Base-by-base conservation (phyloP, 352 stramenopile species). In the Vaucheria bursata region DNA sequence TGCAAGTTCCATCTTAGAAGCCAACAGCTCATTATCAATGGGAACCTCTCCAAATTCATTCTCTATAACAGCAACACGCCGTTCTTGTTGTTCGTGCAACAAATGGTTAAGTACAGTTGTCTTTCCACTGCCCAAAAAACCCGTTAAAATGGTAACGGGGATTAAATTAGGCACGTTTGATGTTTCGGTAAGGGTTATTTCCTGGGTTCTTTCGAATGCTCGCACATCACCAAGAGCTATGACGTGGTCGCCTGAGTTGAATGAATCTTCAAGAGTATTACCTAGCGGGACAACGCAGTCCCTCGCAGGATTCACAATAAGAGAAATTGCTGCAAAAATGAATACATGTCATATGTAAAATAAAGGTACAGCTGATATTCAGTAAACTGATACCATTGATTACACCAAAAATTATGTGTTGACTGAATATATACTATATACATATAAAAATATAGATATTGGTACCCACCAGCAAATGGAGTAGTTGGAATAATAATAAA, bases 51-150 rank as follows among this genome's bases (percentile, higher is more conserved):
- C 91, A 73, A 96, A 94, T 83, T 96, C 91, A 85, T 96, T 96
- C 85, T 95, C 90, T 31, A 94, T 88, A 53, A 95, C 83, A 4
- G 85, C 84, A 59, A 87, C 85, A 5, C 79, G 68, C 29, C 77
- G 68, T 25, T 78, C 85, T 76, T 96, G 91, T 36, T 90, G 53
- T 4, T 85, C 84, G 25, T 86, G 83, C 6, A 95, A 77, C 67
- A 95, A 93, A 37, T 90, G 87, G 70, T 96, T 95, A 1, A 96
- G 83, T 73, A 96, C 83, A 38, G 91, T 96, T 49, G 91, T 96
- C 84, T 96, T 96, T 38, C 91, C 91, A 4, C 79, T 71, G 34
- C 90, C 90, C 35, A 95, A 80, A 73, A 94, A 95, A 34, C 91
- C 91, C 49, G 90, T 93, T 74, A 95, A 84, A 36, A 87, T 85